Base-by-base conservation (phyloP, 2,329 filamentous ascomycete species). In the Orbilia blumenaviensis region DNA sequence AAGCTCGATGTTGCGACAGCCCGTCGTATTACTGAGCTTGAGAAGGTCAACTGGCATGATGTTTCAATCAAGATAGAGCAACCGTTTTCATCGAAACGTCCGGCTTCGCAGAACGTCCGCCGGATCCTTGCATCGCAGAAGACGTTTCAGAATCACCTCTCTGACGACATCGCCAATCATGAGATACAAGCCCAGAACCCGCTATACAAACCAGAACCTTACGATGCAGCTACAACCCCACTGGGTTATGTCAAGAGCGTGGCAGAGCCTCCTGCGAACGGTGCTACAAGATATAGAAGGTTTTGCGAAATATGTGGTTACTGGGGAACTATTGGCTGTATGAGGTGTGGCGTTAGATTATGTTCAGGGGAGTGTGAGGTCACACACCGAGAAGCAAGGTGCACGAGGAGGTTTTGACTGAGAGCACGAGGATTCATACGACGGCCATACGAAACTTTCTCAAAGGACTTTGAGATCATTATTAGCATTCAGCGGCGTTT, bases 111-210 rank as follows among this genome's bases (percentile, higher is more conserved):
- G 36, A 89, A 88, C 78, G 90, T 93, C 25, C 88, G 92, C 79
- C 90, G 90, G 83, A 93, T 95, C 77, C 85, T 95, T 67, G 89
- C 90, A 78, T 92, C 90, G 25, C 91, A 93, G 81, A 93, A 94
- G 84, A 93, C 91, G 2, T 94, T 94, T 82, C 88, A 89, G 77
- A 93, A 95, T 83, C 90, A 94, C 82, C 86, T 94, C 52, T 91
- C 92, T 79, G 92, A 95, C 82, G 92, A 91, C 82, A 87, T 91
- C 79, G 92, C 92, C 7, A 84, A 89, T 64, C 78, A 79, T 79
- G 83, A 71, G 79, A 85, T 86, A 12, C 67, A 68, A 34, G 63
- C 62, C 10, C 52, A 72, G 48, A 77, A 77, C 46, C 58, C 56
- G 32, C 56, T 48, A 4, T 67, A 60, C 38, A 76, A 67, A 42